phyloP scores from a whole-genome alignment of 257 asterid species.

The Fraxinus americana region DNA sequence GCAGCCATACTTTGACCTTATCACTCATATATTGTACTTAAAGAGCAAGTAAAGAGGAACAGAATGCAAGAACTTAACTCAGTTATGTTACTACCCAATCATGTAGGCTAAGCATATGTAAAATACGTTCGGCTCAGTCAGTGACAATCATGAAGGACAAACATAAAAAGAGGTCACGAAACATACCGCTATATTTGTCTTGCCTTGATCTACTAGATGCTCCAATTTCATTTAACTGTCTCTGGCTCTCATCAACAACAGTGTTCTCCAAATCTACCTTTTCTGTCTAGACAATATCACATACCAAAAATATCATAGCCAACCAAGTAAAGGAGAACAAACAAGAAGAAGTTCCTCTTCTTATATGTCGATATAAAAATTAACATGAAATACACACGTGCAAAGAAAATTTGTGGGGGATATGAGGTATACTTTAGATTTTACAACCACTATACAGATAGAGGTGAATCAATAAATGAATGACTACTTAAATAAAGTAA shows the following conservation, averaged over 20 bases:
- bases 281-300: conserved; percentile 71
- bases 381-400: neutral
- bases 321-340: conserved; percentile 22
- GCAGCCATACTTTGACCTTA: conserved; percentile 5
- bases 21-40: neutral
- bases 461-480: neutral
- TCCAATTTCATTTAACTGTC: conserved; percentile 67
- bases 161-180: conserved; percentile 16
- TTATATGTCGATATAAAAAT: conserved; percentile 6
- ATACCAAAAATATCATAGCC: conserved; percentile 26
- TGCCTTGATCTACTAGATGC: conserved; percentile 72
- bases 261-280: conserved; percentile 97
- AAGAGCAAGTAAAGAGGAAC: conserved; percentile 3
- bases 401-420: neutral
- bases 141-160: conserved; percentile 9
- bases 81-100: neutral
- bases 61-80: neutral
- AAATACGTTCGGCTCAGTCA: conserved; percentile 3
- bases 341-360: conserved; percentile 12
- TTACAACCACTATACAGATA: neutral
- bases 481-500: neutral
- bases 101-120: conserved; percentile 12
- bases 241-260: conserved; percentile 96
- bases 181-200: conserved; percentile 83
- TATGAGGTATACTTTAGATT: conserved; percentile 12